These are phyloP conservation scores for Monosporascus ibericus DNA, from an alignment of 2,329 filamentous ascomycete species.

Conservation along the genomic window DNA sequence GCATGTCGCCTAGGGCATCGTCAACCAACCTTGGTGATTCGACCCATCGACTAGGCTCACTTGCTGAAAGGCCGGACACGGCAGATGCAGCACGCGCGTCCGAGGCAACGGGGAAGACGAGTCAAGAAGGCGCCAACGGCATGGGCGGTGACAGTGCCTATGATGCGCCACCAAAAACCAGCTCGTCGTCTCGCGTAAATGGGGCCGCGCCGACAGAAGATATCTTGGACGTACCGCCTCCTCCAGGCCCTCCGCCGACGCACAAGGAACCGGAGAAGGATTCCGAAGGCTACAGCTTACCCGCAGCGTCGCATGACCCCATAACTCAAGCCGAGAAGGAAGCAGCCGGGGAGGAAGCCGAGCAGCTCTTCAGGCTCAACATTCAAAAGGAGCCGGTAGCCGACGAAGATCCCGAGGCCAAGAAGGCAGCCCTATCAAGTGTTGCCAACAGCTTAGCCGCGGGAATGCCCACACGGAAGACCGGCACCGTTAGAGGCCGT, in stretches of 20 bases:
- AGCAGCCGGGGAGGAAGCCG: slow-evolving; percentile 50
- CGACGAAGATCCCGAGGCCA: slow-evolving; percentile 70
- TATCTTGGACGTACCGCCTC: slow-evolving; percentile 45
- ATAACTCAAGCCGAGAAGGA: slow-evolving; percentile 71
- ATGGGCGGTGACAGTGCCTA: slow-evolving; percentile 30
- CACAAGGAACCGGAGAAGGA: slow-evolving; percentile 51
- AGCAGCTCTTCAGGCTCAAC: slow-evolving; percentile 71
- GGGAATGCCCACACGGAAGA: slow-evolving; percentile 60
- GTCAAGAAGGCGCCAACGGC: slow-evolving; percentile 42
- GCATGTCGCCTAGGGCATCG: slow-evolving; percentile 53
- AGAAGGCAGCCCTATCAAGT: slow-evolving; percentile 66
- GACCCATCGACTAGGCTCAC: slow-evolving; percentile 46
- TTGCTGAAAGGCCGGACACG: slow-evolving; percentile 50
- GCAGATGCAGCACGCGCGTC: slow-evolving; percentile 21
- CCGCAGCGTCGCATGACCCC: slow-evolving; percentile 53
- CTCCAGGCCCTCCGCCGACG: slow-evolving; percentile 44
- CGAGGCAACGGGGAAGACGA: slow-evolving; percentile 25
- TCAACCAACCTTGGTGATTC: slow-evolving; percentile 53
- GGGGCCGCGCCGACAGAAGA: slow-evolving; percentile 38
- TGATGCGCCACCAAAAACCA: slow-evolving; percentile 25
- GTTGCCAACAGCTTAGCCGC: slow-evolving; percentile 64
- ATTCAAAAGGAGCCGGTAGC: slow-evolving; percentile 73
- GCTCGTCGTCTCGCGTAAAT: slow-evolving; percentile 37
- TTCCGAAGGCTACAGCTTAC: slow-evolving; percentile 71
- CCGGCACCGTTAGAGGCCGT: slow-evolving; percentile 77